Conservation (phyloP, 495 filamentous ascomycete species). For the Penicillium odoratum region DNA sequence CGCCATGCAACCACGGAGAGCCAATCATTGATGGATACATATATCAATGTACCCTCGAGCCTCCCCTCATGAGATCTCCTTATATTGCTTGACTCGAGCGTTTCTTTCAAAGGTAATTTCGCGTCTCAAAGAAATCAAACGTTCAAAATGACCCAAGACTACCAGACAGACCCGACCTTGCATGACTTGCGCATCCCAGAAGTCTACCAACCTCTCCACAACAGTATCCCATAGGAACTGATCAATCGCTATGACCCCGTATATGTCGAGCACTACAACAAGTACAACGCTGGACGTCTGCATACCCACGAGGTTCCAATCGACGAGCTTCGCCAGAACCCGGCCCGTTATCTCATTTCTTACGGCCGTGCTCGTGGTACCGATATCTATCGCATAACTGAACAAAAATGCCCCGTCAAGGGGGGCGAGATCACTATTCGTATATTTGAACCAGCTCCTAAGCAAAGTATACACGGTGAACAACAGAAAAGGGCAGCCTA, state of each 20-base stretch:
- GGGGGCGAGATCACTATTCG: conserved; percentile 38
- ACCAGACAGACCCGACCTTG: conserved; percentile 13
- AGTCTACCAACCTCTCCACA: conserved; percentile 35
- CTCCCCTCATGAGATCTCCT: background rate
- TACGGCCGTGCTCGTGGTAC: conserved; percentile 38
- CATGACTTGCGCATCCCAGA: conserved; percentile 25
- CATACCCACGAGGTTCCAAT: conserved; percentile 46
- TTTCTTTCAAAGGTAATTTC: background rate
- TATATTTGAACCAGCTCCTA: conserved; percentile 38
- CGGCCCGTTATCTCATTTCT: conserved; percentile 33
- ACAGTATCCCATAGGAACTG: conserved; percentile 37
- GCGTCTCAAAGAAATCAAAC: background rate
- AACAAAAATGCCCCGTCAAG: conserved; percentile 39
- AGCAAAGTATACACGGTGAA: conserved; percentile 27
- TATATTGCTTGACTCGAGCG: background rate
- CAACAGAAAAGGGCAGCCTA: conserved; percentile 39
- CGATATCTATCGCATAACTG: conserved; percentile 39
- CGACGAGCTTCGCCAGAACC: conserved; percentile 43
- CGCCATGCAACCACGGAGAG: background rate
- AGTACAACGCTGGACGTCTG: conserved; percentile 41
- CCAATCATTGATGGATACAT: background rate
- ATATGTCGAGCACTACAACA: conserved; percentile 39
- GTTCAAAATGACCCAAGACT: conserved; percentile 13
- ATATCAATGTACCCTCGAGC: background rate
- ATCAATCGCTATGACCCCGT: conserved; percentile 34